These are phyloP conservation scores for Cryptococcus sp. DNA, from an alignment of 1,284 basidiomycete genomes.

Conservation along the genomic window DNA sequence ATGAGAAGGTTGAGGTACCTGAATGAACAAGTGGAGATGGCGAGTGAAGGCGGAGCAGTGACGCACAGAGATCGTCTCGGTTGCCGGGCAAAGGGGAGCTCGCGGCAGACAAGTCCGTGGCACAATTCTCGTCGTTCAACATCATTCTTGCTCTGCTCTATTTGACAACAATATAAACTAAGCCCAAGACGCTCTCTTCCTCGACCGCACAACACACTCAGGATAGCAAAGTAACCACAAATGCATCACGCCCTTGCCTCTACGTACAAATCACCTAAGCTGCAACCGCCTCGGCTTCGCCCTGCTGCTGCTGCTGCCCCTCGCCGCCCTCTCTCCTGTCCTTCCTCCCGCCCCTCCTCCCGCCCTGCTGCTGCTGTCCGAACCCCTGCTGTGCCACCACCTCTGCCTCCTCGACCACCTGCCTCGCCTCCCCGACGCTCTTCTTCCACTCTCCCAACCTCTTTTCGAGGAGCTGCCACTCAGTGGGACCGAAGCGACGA, in stretches of 20 bases:
- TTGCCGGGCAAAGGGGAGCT: too few species aligned
- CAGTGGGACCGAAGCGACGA: constrained; percentile 69
- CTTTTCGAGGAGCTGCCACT: constrained; percentile 80
- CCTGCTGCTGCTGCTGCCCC: constrained; percentile 21
- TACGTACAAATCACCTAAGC: constrained; percentile 9
- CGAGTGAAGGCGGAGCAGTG: neutral
- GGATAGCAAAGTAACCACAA: neutral
- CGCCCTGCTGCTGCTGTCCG: constrained; percentile 13
- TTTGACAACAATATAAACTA: too few species aligned
- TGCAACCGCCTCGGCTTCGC: constrained; percentile 12
- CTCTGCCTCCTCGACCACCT: constrained; percentile 45
- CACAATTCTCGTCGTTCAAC: too few species aligned
- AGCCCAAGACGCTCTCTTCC: too few species aligned
- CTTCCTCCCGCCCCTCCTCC: neutral
- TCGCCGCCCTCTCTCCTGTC: constrained; percentile 11
- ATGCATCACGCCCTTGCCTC: neutral
- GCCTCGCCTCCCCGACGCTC: constrained; percentile 41
- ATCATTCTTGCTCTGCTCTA: too few species aligned
- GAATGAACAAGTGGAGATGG: neutral
- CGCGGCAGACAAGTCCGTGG: too few species aligned
- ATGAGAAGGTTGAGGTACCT: neutral
- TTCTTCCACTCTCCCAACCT: constrained; percentile 74
- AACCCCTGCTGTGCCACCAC: constrained; percentile 31
- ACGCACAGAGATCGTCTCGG: neutral
- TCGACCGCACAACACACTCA: neutral